Base-by-base conservation (phyloP, 2,329 filamentous ascomycete genomes). In the Paraphoma chrysanthemicola region DNA sequence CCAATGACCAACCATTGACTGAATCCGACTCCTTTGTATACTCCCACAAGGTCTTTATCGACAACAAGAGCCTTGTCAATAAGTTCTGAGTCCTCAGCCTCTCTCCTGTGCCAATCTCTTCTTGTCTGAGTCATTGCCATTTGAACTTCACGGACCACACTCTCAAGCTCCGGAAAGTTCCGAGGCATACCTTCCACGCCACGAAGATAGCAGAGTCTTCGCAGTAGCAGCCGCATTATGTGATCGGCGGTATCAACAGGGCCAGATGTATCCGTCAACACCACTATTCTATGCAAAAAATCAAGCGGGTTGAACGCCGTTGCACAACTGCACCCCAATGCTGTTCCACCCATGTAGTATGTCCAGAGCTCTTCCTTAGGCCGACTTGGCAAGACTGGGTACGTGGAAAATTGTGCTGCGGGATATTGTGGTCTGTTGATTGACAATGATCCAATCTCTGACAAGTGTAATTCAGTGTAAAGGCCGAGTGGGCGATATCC, bases 191-290 rank as follows among this genome's bases (percentile, higher is more conserved):
- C 23, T 23, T 23, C 23, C 23, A 23, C 23, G 23, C 23, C 23
- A 23, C 23, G 23, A 23, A 23, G 23, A 23, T 23, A 36, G 33
- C 9, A 16, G 8, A 52, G 44, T 17, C 31, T 41, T 16, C 17
- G 50, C 11, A 57, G 50, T 8, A 53, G 46, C 17, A 48, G 50
- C 28, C 50, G 12, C 28, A 50, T 31, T 5, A 57, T 53, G 36
- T 57, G 54, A 33, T 57, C 54, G 3, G 43, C 48, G 14, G 45
- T 39, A 23, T 57, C 54, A 29, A 57, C 54, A 23, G 50, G 54
- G 18, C 54, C 54, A 18, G 54, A 57, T 1, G 54, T 57, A 36
- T 57, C 38, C 17, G 54, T 57, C 43, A 57, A 42, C 9, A 57
- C 54, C 7, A 50, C 46, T 11, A 57, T 23, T 5, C 44, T 18